Evolutionary conservation across 208 protist genomes (phyloP), one percentile per base, ranked within the genome.

Genomic region (Leishmania tarentolae): DNA sequence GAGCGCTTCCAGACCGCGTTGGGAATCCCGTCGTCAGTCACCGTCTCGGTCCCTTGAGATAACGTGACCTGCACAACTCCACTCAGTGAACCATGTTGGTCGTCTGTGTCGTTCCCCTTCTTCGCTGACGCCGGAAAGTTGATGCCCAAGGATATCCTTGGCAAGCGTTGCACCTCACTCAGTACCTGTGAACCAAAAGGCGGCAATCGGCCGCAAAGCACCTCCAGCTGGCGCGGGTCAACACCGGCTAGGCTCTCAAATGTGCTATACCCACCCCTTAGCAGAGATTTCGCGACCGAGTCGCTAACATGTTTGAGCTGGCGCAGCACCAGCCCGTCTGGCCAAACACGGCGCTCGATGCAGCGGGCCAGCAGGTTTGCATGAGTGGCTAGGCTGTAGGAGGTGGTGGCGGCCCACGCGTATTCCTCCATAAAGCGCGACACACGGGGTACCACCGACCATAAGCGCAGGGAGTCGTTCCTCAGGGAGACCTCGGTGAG

Each of bases 301-400:
- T 95, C 91, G 57, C 85, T 89, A 13, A 98, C 87, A 42, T 91
- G 85, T 28, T 88, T 85, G 19, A 98, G 86, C 83, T 98, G 95
- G 59, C 85, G 83, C 71, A 97, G 83, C 70, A 93, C 81, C 17
- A 84, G 79, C 4, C 87, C 90, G 65, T 96, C 93, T 42, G 82
- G 86, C 93, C 95, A 98, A 56, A 96, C 87, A 24, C 82, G 82
- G 44, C 91, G 90, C 83, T 97, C 91, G n/a, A 98, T 85, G 56
- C 87, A 93, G 2, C 94, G 89, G 28, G 85, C 59, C 17, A 98
- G 87, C 53, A 91, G 40, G 21, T 90, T 80, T 11, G 90, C 85
- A 47, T 90, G 78, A 47, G 86, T 50, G n/a, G 87, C 78, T 47
- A 95, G 80, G 35, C 90, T 93, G 63, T 79, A 87, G 13, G 83